Conservation (phyloP, 768 basidiomycete species). For the Leccinum subgranulosum region DNA sequence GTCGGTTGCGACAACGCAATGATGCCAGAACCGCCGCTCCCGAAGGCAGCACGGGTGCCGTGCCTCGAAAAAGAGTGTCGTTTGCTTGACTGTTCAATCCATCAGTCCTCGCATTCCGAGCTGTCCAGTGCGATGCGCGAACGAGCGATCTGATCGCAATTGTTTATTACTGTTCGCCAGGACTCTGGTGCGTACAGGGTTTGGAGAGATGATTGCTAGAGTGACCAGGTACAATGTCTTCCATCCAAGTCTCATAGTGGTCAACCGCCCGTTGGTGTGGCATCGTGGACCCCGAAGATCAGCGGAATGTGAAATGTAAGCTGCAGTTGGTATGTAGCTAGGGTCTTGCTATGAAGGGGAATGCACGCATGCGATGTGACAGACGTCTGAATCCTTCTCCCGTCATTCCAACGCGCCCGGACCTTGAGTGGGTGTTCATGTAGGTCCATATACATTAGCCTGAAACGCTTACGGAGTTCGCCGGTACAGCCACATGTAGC, state of each 20-base stretch:
- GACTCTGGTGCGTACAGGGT: background rate
- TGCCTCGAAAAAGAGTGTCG: constrained; percentile 34
- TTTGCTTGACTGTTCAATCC: constrained; percentile 25
- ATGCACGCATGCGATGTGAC: constrained; percentile 1
- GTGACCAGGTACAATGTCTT: constrained; percentile 7
- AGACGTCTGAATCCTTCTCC: background rate
- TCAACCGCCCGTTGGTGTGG: constrained; percentile 12
- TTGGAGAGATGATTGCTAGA: constrained; percentile 15
- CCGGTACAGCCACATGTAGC: background rate
- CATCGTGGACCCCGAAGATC: constrained; percentile 14
- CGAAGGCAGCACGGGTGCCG: constrained; percentile 6
- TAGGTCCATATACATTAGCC: background rate
- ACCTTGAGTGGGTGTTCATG: background rate
- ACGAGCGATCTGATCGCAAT: constrained; percentile 28
- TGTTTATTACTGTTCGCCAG: constrained; percentile 7
- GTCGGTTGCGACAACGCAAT: constrained; percentile 11
- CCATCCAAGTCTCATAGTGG: constrained; percentile 12
- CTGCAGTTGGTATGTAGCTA: background rate
- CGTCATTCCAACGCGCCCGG: background rate
- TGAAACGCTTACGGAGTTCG: background rate
- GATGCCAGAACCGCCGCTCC: constrained; percentile 10
- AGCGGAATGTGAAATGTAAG: constrained; percentile 1
- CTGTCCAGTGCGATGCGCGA: constrained; percentile 6
- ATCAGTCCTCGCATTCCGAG: constrained; percentile 19
- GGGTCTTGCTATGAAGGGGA: background rate